A percentile compares a stretch with the other conserved stretches of the same genome.
Conservation (phyloP, 2,329 filamentous ascomycete genomes). For the Ophiostoma perfectum region DNA sequence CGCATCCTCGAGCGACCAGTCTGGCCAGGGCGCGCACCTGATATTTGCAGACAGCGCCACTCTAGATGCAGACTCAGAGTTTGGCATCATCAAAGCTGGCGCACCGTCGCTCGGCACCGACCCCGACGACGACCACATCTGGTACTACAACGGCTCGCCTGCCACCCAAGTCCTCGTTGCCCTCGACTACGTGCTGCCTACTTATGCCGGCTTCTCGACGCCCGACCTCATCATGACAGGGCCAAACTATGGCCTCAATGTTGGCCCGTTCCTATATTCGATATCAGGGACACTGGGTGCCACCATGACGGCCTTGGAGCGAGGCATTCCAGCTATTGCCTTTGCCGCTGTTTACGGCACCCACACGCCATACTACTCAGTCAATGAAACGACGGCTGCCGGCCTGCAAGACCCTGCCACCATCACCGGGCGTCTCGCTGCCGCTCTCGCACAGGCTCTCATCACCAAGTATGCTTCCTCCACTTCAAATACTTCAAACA, state of each 20-base stretch:
- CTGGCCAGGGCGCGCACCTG: slow-evolving; percentile 41
- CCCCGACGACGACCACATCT: slow-evolving; percentile 48
- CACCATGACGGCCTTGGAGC: slow-evolving; percentile 45
- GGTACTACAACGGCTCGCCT: slow-evolving; percentile 57
- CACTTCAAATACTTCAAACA: background rate
- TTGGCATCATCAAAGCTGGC: slow-evolving; percentile 42
- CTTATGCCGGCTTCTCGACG: slow-evolving; percentile 42
- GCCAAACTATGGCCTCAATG: slow-evolving; percentile 51
- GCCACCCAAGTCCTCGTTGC: slow-evolving; percentile 52
- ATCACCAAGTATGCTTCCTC: slow-evolving; percentile 12
- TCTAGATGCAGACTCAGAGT: slow-evolving; percentile 40
- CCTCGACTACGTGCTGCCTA: slow-evolving; percentile 51
- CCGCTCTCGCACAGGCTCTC: slow-evolving; percentile 27
- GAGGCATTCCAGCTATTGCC: slow-evolving; percentile 47
- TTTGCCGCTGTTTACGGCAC: slow-evolving; percentile 41
- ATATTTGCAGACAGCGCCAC: slow-evolving; percentile 41
- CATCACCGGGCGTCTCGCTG: slow-evolving; percentile 24
- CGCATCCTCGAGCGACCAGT: slow-evolving; percentile 40
- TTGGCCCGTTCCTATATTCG: slow-evolving; percentile 50
- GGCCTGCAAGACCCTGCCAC: slow-evolving; percentile 28
- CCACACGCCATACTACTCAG: slow-evolving; percentile 40
- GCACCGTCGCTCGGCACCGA: slow-evolving; percentile 47
- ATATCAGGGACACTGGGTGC: slow-evolving; percentile 47
- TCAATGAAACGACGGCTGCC: slow-evolving; percentile 30
- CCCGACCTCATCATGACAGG: slow-evolving; percentile 52